Base-by-base conservation (phyloP, 1,284 basidiomycete species). In the Trichosporon coremiiforme region DNA sequence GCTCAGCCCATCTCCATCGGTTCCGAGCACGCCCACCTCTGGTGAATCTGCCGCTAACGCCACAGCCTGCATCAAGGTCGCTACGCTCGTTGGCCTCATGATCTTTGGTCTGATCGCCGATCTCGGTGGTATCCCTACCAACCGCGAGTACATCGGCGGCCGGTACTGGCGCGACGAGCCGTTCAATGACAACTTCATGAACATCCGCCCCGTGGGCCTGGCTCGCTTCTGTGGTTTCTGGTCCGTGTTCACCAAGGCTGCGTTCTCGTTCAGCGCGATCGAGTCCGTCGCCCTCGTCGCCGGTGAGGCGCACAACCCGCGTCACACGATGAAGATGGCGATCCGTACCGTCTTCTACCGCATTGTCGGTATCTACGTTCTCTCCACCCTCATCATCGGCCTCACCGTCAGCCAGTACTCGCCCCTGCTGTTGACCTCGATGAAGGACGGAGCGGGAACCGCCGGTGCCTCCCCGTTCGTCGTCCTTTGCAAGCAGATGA, bases 401-500 rank as follows among this genome's bases (percentile, higher is more conserved):
- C 71, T 72, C 63, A 64, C 35, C 64, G 86, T 93, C 35, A 63
- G 41, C 35, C 66, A 69, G 60, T 12, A 55, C 85, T 85, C 74
- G 47, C 66, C 85, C 80, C 17, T 76, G 76, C 72, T 73, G 10
- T 78, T 87, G 41, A 75, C 82, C 0, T 81, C 86, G 20, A 87
- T 94, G 25, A 82, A 87, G 71, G 84, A 91, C 64, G 47, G 47
- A 15, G 22, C 38, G 1, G 68, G 66, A 35, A 90, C 87, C 36
- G 92, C 92, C 64, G 87, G 88, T 4, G 87, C 88, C 2, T 92
- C 90, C 10, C 92, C 92, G 0, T 94, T 93, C 80, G 92, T 94
- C 71, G 91, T 94, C 74, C 91, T 80, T 65, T 79, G 80, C 73
- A 76, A 87, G 73, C 86, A 85, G 55, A 89, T 91, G 1, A 89